phyloP scores from a whole-genome alignment of 2,329 filamentous ascomycete species.

The Diaporthe australafricana region DNA sequence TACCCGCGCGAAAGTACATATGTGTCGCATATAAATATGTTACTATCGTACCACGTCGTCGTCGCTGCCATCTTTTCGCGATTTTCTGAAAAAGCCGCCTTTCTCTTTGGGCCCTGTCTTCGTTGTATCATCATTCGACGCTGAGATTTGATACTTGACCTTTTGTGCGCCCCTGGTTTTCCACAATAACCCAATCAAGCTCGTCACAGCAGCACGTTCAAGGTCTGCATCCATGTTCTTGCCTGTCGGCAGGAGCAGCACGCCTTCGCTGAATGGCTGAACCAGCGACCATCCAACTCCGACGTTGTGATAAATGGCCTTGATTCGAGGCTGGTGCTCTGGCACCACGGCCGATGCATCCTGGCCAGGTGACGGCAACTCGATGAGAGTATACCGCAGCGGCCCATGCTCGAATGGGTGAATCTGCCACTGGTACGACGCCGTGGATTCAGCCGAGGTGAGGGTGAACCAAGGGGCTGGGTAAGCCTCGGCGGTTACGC shows the following conservation, averaged over 20 bases:
- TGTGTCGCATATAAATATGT: neutral
- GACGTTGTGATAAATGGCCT: slow-evolving; percentile 8
- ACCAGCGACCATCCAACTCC: neutral
- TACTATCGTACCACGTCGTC: neutral
- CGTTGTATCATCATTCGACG: neutral
- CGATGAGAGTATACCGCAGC: slow-evolving; percentile 1
- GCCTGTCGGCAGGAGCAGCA: neutral
- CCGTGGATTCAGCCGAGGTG: neutral
- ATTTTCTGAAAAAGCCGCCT: neutral
- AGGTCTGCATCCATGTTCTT: neutral
- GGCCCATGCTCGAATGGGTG: slow-evolving; percentile 1
- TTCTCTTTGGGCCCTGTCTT: neutral
- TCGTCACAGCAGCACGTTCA: neutral
- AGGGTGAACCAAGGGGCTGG: neutral
- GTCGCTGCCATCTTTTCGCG: neutral
- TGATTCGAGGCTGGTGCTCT: neutral
- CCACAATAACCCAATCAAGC: neutral
- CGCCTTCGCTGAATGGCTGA: slow-evolving; percentile 1
- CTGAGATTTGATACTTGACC: neutral
- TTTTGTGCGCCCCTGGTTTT: neutral
- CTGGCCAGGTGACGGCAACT: neutral
- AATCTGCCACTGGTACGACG: slow-evolving; percentile 9
- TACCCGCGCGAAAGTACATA: too few relatives aligned
- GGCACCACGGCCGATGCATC: neutral
- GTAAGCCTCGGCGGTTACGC: neutral